Percentiles rank a stretch among this genome's conserved stretches.
phyloP scores from a whole-genome alignment of 768 basidiomycete species.

The Pholiota molesta region DNA sequence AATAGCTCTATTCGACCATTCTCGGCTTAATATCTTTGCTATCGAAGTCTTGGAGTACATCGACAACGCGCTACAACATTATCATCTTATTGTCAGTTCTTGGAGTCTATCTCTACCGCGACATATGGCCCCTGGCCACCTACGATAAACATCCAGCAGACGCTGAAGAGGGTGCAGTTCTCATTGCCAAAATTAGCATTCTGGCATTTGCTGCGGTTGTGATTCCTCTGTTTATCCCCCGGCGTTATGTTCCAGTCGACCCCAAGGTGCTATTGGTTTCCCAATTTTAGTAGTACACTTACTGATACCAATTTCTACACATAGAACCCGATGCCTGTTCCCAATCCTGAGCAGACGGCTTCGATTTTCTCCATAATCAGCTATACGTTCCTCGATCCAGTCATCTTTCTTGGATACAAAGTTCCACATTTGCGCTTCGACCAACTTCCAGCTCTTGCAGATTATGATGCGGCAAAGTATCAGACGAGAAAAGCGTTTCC shows the following conservation, averaged over 20 bases:
- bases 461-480: conserved; percentile 45
- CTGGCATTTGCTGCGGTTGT: conserved; percentile 45
- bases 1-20: conserved; percentile 38
- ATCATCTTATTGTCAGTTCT: conserved; percentile 33
- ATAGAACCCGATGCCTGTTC: conserved; percentile 30
- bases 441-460: conserved; percentile 41
- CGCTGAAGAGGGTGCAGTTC: conserved; percentile 38
- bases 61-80: conserved; percentile 28
- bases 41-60: conserved; percentile 30
- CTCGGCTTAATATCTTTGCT: conserved; percentile 40
- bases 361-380: conserved; percentile 43
- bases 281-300: too few species aligned
- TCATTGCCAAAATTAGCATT: conserved; percentile 52
- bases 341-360: conserved; percentile 51
- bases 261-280: conserved; percentile 35
- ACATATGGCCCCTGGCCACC: conserved; percentile 61
- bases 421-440: conserved; percentile 36
- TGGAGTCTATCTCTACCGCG: conserved; percentile 54
- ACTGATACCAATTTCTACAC: not conserved
- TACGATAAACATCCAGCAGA: conserved; percentile 48
- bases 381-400: conserved; percentile 54
- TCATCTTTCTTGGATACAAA: conserved; percentile 40
- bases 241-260: conserved; percentile 57
- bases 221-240: conserved; percentile 56
- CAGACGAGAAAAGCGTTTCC: conserved; percentile 19